These are phyloP conservation scores for Trichocomaceae sp. DNA, from an alignment of 2,329 filamentous ascomycete species.

Conservation along the genomic window DNA sequence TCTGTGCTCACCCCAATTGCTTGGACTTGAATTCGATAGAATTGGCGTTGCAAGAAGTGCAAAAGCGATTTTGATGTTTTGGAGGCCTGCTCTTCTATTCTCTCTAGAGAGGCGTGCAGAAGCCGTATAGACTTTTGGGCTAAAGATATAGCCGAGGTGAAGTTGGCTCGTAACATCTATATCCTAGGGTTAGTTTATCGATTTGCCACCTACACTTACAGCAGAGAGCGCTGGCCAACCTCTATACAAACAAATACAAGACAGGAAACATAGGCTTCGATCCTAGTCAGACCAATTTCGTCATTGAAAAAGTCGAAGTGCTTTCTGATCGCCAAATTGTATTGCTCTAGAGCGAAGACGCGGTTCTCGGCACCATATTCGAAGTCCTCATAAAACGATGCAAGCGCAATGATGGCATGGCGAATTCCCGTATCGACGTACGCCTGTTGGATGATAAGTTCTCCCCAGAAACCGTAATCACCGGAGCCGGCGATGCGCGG, in stretches of 20 bases:
- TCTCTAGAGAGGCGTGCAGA: background rate
- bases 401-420: constrained; percentile 7
- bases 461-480: background rate
- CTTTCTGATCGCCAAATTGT: constrained; percentile 8
- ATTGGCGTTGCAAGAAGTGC: background rate
- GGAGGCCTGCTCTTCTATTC: background rate
- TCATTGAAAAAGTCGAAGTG: background rate
- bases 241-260: constrained; percentile 9
- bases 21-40: constrained; percentile 2
- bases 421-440: constrained; percentile 3
- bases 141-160: background rate
- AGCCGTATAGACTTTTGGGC: constrained; percentile 1
- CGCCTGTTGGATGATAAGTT: background rate
- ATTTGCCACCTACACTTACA: background rate
- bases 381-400: constrained; percentile 6
- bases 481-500: background rate
- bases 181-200: background rate
- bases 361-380: constrained; percentile 1
- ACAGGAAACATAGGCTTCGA: background rate
- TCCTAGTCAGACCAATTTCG: background rate
- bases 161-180: constrained; percentile 9
- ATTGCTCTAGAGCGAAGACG: constrained; percentile 4
- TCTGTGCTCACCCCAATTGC: background rate
- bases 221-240: background rate
- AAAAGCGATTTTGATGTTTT: constrained; percentile 1